A percentile compares a stretch with the other conserved stretches of the same genome.
These are phyloP conservation scores for Chamaecyparis obtusa DNA, from an alignment of 75 land plant species.

Conservation along the genomic window DNA sequence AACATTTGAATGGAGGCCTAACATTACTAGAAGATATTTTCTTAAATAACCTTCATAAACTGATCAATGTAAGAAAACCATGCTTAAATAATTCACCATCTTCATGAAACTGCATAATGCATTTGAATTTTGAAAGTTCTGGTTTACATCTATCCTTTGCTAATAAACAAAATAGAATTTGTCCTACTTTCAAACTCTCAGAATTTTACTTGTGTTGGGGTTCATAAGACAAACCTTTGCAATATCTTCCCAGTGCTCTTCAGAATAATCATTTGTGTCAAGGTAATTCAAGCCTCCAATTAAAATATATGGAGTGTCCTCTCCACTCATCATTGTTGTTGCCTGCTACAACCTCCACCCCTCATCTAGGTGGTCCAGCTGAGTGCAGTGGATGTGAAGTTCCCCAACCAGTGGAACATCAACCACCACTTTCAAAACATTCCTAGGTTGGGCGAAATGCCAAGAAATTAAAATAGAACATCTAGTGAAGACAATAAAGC, in stretches of 20 bases:
- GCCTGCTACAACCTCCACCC: constrained; percentile 80
- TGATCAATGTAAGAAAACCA: neutral
- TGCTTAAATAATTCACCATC: neutral
- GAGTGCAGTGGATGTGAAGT: constrained; percentile 65
- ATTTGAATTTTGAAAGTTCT: neutral
- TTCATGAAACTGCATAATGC: constrained; percentile 42
- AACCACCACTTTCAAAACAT: constrained; percentile 70
- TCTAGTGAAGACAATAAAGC: neutral
- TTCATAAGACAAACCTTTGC: constrained; percentile 42
- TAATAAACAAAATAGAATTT: neutral
- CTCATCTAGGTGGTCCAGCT: constrained; percentile 77
- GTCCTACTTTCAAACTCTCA: neutral
- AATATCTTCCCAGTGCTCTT: constrained; percentile 71
- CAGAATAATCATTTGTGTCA: constrained; percentile 65
- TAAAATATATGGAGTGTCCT: constrained; percentile 53
- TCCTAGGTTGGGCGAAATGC: constrained; percentile 36
- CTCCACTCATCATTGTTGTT: constrained; percentile 38
- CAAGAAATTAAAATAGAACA: neutral
- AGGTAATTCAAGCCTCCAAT: constrained; percentile 72
- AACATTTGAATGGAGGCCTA: neutral
- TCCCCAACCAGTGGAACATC: constrained; percentile 59
- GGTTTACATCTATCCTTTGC: neutral
- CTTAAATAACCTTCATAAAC: neutral
- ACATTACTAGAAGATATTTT: neutral
- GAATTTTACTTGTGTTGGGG: neutral